A percentile compares a stretch with the other conserved stretches of the same genome.
These are phyloP conservation scores for Didymella keratinophila DNA, from an alignment of 2,329 filamentous ascomycete genomes.

Conservation along the genomic window DNA sequence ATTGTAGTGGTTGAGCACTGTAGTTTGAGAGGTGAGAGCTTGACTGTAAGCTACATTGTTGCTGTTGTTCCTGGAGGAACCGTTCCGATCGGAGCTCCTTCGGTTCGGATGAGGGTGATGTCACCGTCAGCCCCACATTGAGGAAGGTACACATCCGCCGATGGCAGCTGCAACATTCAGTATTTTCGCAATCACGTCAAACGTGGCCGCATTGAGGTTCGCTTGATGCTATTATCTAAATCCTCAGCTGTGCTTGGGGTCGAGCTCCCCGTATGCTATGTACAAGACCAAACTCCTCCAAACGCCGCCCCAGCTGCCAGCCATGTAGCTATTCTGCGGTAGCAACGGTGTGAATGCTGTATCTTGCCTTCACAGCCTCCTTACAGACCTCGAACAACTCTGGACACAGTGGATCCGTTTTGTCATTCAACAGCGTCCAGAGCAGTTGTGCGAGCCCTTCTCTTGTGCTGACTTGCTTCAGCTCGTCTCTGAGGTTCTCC, in stretches of 20 bases:
- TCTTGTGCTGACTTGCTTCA: slow-evolving; percentile 35
- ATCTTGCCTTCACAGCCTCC: slow-evolving; percentile 32
- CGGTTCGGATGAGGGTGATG: slow-evolving; percentile 20
- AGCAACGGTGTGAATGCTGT: slow-evolving; percentile 22
- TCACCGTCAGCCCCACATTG: slow-evolving; percentile 10
- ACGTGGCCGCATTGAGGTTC: not conserved
- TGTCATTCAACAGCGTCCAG: slow-evolving; percentile 34
- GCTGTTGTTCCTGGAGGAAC: slow-evolving; percentile 17
- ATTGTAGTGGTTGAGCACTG: slow-evolving; percentile 30
- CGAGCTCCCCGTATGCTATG: slow-evolving; percentile 2
- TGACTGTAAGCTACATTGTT: slow-evolving; percentile 9
- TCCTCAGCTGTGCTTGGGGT: not conserved
- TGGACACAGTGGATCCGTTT: slow-evolving; percentile 19
- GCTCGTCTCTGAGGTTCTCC: slow-evolving; percentile 19
- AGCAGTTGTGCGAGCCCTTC: slow-evolving; percentile 38
- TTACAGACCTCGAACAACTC: slow-evolving; percentile 25
- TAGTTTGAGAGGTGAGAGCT: slow-evolving; percentile 2
- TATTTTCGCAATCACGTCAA: not conserved
- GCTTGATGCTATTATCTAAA: not conserved
- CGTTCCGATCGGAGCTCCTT: slow-evolving; percentile 29
- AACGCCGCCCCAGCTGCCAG: slow-evolving; percentile 7
- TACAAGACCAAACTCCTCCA: not conserved
- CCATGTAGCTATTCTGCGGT: slow-evolving; percentile 5
- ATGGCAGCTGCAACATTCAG: not conserved
- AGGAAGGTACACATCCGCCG: not conserved